Evolutionary conservation across 768 basidiomycete species (phyloP).

Genomic region (Melanogaster broomeanus): DNA sequence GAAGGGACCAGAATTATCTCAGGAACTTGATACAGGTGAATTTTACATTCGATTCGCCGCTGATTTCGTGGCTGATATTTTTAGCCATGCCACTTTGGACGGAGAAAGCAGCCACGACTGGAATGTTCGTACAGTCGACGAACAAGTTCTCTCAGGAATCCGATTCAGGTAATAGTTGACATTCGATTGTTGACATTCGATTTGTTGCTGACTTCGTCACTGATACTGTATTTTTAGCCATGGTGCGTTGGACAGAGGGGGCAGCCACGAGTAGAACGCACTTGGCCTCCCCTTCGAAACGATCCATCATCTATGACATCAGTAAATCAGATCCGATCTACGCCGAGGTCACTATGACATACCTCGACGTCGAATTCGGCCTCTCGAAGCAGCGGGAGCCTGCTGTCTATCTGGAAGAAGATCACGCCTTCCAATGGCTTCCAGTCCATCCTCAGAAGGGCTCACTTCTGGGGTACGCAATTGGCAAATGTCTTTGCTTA

Average conservation of each 20-base stretch:
- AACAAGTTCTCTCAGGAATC: no score
- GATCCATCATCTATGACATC: background rate
- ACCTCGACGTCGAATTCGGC: constrained; percentile 1
- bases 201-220: no score
- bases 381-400: background rate
- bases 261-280: no score
- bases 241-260: no score
- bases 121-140: no score
- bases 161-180: no score
- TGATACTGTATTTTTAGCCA: no score
- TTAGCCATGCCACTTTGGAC: background rate
- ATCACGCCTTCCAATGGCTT: background rate
- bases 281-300: background rate
- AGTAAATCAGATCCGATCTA: background rate
- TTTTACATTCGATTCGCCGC: background rate
- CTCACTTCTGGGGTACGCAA: background rate
- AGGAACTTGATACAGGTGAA: background rate
- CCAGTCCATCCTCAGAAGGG: background rate
- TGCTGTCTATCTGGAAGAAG: background rate
- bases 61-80: background rate
- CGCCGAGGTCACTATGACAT: constrained; percentile 1
- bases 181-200: no score
- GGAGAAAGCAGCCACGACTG: background rate
- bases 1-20: no score
- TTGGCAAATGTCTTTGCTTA: no score